phyloP scores from a whole-genome alignment of 2,329 filamentous ascomycete genomes.

The Passalora sequoiae region DNA sequence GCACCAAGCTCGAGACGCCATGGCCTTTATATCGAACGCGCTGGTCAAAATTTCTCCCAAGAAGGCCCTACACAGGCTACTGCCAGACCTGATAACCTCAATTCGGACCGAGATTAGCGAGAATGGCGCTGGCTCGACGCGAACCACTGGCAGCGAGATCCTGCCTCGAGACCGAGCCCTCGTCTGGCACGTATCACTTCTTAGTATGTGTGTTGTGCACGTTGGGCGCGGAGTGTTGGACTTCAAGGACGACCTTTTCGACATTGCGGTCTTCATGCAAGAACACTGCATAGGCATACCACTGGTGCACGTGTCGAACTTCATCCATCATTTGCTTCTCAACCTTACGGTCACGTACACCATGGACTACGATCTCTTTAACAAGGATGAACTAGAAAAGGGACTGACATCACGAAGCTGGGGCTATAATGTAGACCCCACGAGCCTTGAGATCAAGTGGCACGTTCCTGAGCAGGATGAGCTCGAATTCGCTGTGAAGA shows the following conservation, averaged over 20 bases:
- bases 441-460: conserved; percentile 81
- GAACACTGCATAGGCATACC: conserved; percentile 88
- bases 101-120: conserved; percentile 96
- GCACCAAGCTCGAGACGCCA: conserved; percentile 91
- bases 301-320: conserved; percentile 94
- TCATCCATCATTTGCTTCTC: conserved; percentile 89
- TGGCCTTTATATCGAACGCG: conserved; percentile 97
- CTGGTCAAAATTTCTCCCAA: conserved; percentile 93
- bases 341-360: conserved; percentile 94
- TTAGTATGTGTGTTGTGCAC: conserved; percentile 97
- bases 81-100: conserved; percentile 83
- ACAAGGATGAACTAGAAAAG: conserved; percentile 64
- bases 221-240: conserved; percentile 84
- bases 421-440: conserved; percentile 70
- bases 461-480: conserved; percentile 77
- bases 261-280: conserved; percentile 94
- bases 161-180: conserved; percentile 85
- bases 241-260: conserved; percentile 82
- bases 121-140: conserved; percentile 90
- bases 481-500: conserved; percentile 78
- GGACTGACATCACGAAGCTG: conserved; percentile 76
- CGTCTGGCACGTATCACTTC: conserved; percentile 94
- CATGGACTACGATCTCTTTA: conserved; percentile 81
- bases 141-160: conserved; percentile 89
- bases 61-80: conserved; percentile 83